Base-by-base conservation (phyloP, 805 yeast genomes). In the Lipomyces lipofer region DNA sequence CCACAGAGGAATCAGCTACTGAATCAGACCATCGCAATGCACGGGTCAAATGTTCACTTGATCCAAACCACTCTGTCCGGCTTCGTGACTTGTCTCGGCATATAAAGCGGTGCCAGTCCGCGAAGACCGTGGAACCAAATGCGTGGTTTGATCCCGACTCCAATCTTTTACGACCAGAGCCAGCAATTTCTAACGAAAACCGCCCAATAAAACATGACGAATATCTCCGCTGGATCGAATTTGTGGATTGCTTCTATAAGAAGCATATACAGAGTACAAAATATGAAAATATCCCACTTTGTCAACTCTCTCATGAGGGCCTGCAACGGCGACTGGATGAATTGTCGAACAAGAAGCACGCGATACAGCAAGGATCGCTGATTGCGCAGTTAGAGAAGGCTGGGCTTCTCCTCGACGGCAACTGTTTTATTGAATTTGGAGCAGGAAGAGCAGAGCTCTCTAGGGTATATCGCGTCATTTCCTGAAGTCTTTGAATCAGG, bases 381-480 rank as follows among this genome's bases (percentile, higher is more conserved):
- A 85, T 87, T 13, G 89, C 87, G 1, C 86, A 86, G 58, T 68
- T 90, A 63, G 73, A 76, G 22, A 66, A 69, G 3, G 59, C 68
- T 13, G 66, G 66, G 0, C 65, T 84, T 6, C 70, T 85, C 35
- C 67, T 69, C 1, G 38, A 67, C 1, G 30, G 51, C 38, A 53
- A 57, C 28, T 47, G 52, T 10, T 80, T 81, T 65, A 67, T 86
- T 27, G 97, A 90, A 69, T 89, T 88, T 73, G 97, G 97, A 0
- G 87, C 96, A 68, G 97, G 97, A 0, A 79, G 91, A 59, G 96
- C 88, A 1, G 97, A 91, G 66, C 75, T 90, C 22, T 78, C 90
- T 1, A 70, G 95, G 54, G 52, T 49, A 21, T 45, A 47, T 49
- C 7, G 19, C 36, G 30, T n/a, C 33, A 39, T 17, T 39, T 24